These are phyloP conservation scores for Candida pseudoviswanathii DNA, from an alignment of 1,139 yeast genomes.

Conservation along the genomic window DNA sequence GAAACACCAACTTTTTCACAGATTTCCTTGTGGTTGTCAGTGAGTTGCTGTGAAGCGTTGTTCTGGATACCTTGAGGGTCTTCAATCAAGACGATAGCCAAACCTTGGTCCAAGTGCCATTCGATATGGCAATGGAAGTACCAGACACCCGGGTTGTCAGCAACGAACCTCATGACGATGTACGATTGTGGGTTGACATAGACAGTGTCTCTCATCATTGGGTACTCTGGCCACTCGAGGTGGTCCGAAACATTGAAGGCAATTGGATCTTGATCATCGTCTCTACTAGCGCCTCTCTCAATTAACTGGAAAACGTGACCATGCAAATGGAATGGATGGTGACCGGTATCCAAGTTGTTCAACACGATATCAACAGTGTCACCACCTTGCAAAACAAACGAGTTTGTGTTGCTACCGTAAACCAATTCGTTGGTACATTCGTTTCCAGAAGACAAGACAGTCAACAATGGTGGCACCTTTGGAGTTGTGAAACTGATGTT, in stretches of 20 bases:
- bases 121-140: constrained; percentile 93
- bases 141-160: constrained; percentile 91
- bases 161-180: constrained; percentile 65
- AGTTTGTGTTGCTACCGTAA: constrained; percentile 69
- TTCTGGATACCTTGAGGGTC: constrained; percentile 61
- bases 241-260: constrained; percentile 51
- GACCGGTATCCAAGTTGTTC: constrained; percentile 78
- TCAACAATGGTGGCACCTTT: constrained; percentile 64
- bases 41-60: constrained; percentile 34
- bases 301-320: constrained; percentile 82
- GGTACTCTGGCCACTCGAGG: constrained; percentile 58
- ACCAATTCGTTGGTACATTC: constrained; percentile 51
- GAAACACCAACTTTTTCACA: constrained; percentile 51
- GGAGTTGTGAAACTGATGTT: constrained; percentile 64
- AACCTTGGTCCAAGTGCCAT: constrained; percentile 91
- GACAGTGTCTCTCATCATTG: constrained; percentile 67
- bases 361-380: constrained; percentile 72
- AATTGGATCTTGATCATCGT: constrained; percentile 51
- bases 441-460: constrained; percentile 56
- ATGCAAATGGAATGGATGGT: constrained; percentile 89
- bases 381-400: constrained; percentile 59
- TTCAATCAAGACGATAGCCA: constrained; percentile 71
- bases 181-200: constrained; percentile 67
- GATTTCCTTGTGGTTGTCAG: constrained; percentile 47
- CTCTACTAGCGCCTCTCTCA: constrained; percentile 54